A percentile compares a stretch with the other conserved stretches of the same genome.
Conservation (phyloP, 129 eudicot species). For the Flaveria bidentis region DNA sequence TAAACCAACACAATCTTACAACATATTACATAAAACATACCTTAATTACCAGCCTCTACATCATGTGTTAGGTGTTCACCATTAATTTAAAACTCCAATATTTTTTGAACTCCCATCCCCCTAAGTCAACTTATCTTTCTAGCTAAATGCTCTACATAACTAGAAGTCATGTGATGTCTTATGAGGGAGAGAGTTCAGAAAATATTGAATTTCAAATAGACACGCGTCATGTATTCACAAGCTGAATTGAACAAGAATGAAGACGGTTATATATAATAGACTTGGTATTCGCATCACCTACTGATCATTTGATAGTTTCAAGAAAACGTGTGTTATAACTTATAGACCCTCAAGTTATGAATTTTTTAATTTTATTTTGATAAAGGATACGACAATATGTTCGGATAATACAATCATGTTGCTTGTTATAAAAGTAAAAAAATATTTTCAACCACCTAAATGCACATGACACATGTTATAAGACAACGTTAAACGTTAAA, state of each 20-base stretch:
- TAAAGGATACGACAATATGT: not conserved
- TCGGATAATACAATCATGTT: constrained; percentile 28
- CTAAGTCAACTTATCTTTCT: constrained; percentile 12
- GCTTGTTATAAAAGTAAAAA: constrained; percentile 12
- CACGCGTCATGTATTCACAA: not conserved
- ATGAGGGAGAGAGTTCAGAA: constrained; percentile 44
- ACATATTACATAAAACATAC: too few species aligned
- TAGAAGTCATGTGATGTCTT: not conserved
- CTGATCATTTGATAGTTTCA: constrained; percentile 23
- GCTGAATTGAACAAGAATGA: not conserved
- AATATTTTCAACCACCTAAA: not conserved
- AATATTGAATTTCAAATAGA: constrained; percentile 28
- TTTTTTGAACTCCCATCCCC: constrained; percentile 24
- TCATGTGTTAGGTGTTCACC: not conserved
- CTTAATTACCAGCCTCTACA: not conserved
- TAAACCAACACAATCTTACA: too few species aligned
- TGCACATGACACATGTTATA: constrained; percentile 7
- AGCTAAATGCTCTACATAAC: not conserved
- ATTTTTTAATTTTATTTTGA: not conserved
- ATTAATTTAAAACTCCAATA: constrained; percentile 28
- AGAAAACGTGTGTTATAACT: not conserved
- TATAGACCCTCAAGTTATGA: too few species aligned
- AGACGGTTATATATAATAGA: constrained; percentile 16
- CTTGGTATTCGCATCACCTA: not conserved
- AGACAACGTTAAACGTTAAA: not conserved